Base-by-base conservation (phyloP, 768 basidiomycete genomes). In the Mycena olivaceomarginata region DNA sequence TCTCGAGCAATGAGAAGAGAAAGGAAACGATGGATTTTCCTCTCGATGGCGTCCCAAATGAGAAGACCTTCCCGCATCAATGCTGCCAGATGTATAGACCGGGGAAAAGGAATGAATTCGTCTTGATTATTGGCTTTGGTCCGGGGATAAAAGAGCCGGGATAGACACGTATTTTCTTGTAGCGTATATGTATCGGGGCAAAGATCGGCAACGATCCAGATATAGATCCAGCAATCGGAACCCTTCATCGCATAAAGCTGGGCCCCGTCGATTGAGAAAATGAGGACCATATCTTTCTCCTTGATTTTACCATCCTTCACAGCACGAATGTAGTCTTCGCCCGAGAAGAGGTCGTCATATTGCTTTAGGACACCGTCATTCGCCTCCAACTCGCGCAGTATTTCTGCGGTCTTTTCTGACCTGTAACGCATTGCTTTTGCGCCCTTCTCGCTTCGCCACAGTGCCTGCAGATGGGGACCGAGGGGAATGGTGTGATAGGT, bases 401-500 rank as follows among this genome's bases (percentile, higher is more conserved):
- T 43, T 45, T 45, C 64, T 25, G 18, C 43, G 0, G 64, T 66
- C 15, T 66, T 66, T 22, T 66, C 18, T 31, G 64, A 11, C 43
- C 64, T 4, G n/a, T 66, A 66, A 4, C 64, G 64, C 64, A 66
- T 66, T 13, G 40, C 64, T 45, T n/a, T 66, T 15, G 64, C 64
- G n/a, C 64, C 45, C 45, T 66, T 56, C 51, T 56, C 51, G 31
- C 67, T 70, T 15, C 69, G 56, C 56, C 69, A 70, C 40, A 70
- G 16, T n/a, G 69, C 56, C 43, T 70, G 69, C 9, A 70, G 56
- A 13, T 59, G 56, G 41, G 69, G 69, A 9, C 69, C 69, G 13
- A 70, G 20, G 8, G 69, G 59, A 60, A 70, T 68, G 37, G 69
- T 70, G 22, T 46, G 25, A n/a, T 43, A 70, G 4, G 16, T 22